A percentile compares a stretch with the other conserved stretches of the same genome.
Evolutionary conservation across 2,329 filamentous ascomycete genomes (phyloP).

Genomic region (Spiromastix sp.): DNA sequence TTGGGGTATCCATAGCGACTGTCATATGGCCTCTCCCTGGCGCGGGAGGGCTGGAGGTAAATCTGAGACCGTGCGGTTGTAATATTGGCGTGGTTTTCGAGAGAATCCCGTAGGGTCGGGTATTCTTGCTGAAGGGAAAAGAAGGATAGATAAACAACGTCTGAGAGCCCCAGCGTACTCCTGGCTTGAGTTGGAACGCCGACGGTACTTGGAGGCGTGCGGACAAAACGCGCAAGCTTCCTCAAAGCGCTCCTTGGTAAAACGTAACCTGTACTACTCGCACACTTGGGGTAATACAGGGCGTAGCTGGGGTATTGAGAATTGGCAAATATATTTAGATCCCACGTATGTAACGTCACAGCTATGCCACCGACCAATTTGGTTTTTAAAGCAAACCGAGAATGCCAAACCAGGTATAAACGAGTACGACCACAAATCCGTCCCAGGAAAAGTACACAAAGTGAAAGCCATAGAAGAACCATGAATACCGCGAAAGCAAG

Average conservation of each 20-base stretch:
- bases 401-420: not conserved
- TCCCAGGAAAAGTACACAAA: too few relatives aligned
- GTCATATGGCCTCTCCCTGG: slow-evolving; percentile 7
- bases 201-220: too few relatives aligned
- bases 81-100: not conserved
- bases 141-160: not conserved
- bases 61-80: not conserved
- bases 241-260: too few relatives aligned
- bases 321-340: not conserved
- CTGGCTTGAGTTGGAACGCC: too few relatives aligned
- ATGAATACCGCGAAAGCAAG: slow-evolving; percentile 8
- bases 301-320: not conserved
- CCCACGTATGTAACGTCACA: too few relatives aligned
- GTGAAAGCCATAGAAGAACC: slow-evolving; percentile 3
- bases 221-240: too few relatives aligned
- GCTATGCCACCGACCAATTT: too few relatives aligned
- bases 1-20: slow-evolving; percentile 9
- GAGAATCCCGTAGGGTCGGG: not conserved
- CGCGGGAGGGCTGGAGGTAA: not conserved
- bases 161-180: slow-evolving; percentile 9
- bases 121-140: not conserved
- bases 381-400: too few relatives aligned
- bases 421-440: not conserved
- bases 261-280: too few relatives aligned
- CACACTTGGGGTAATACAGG: slow-evolving; percentile 4